These are phyloP conservation scores for Musa troglodytarum DNA, from an alignment of 176 grass and related monocot species.

Conservation along the genomic window DNA sequence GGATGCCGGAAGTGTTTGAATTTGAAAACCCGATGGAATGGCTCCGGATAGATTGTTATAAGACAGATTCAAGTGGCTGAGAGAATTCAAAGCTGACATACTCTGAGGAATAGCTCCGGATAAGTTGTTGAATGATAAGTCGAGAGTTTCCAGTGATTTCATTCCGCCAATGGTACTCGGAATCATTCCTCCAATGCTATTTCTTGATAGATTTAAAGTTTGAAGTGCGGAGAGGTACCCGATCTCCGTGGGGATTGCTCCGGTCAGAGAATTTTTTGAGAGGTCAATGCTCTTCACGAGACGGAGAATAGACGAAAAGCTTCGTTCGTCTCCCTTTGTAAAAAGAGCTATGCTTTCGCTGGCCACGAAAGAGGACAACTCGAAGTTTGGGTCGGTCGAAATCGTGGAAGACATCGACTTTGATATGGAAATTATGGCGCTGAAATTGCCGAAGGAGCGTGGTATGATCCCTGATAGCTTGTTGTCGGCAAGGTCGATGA, in stretches of 20 bases:
- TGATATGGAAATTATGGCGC: neutral
- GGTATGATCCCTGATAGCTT: neutral
- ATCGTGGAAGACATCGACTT: neutral
- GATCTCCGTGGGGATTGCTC: constrained; percentile 12
- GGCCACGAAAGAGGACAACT: neutral
- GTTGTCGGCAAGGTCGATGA: constrained; percentile 23
- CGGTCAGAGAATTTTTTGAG: constrained; percentile 1
- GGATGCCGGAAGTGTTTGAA: constrained; percentile 7
- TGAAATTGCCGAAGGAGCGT: neutral
- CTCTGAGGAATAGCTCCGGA: constrained; percentile 2
- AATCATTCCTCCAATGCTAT: neutral
- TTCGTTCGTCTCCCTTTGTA: neutral
- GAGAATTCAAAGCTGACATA: neutral
- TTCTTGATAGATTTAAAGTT: constrained; percentile 5
- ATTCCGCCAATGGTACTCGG: constrained; percentile 2
- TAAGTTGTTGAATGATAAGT: constrained; percentile 11
- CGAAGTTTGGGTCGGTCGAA: no score
- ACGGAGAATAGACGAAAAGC: neutral
- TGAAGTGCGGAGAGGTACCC: neutral
- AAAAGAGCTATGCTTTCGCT: neutral
- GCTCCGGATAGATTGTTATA: neutral
- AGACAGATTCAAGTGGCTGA: neutral
- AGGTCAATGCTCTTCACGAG: neutral
- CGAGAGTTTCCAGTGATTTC: constrained; percentile 9
- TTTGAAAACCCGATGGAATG: constrained; percentile 1